These are phyloP conservation scores for Rhododendron kiyosumense DNA, from an alignment of 148 eudicot species.

Conservation along the genomic window DNA sequence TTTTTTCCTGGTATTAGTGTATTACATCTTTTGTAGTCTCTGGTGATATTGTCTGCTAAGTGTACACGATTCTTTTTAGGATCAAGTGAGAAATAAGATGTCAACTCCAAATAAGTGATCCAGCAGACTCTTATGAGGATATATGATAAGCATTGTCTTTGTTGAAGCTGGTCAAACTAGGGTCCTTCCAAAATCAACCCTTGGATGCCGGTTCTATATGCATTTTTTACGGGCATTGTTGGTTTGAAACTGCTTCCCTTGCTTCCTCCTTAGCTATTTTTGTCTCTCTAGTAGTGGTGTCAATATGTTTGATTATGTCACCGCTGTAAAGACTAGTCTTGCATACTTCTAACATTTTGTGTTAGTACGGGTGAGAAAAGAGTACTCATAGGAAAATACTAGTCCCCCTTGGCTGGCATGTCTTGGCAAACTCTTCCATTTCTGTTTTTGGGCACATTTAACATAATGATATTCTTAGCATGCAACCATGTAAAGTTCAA, in stretches of 20 bases:
- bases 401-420: neutral
- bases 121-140: too few species aligned
- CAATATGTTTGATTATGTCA: neutral
- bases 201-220: neutral
- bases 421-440: neutral
- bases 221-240: neutral
- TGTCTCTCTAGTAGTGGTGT: neutral
- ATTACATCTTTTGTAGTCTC: too few species aligned
- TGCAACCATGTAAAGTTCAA: neutral
- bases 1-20: too few species aligned
- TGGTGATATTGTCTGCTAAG: too few species aligned
- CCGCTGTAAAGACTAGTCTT: neutral
- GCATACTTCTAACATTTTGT: neutral
- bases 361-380: neutral
- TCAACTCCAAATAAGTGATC: neutral
- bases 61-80: too few species aligned
- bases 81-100: too few species aligned
- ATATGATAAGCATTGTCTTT: too few species aligned
- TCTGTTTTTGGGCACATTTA: neutral
- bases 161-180: too few species aligned
- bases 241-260: neutral
- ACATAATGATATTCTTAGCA: neutral
- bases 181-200: too few species aligned
- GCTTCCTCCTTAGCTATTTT: neutral
- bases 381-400: neutral